Percentiles rank a stretch among this genome's conserved stretches.
Evolutionary conservation across 768 basidiomycete species (phyloP).

Genomic region (Rhizopogon roseolus): DNA sequence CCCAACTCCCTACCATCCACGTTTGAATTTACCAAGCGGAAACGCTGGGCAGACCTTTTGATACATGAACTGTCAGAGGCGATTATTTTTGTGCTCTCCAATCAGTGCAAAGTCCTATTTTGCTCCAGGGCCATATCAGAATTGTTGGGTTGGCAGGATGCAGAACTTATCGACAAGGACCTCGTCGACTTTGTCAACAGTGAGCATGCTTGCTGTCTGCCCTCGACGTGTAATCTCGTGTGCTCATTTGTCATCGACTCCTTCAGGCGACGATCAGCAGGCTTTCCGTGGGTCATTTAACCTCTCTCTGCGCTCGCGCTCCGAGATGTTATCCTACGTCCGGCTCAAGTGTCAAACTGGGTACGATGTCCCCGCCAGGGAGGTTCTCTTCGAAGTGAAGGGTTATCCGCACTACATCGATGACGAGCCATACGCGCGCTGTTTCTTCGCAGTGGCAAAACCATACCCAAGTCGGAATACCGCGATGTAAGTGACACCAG

Average conservation of each 20-base stretch:
- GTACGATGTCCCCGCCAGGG: conserved; percentile 28
- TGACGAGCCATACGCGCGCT: conserved; percentile 39
- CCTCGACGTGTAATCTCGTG: conserved; percentile 3
- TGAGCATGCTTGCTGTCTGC: conserved; percentile 26
- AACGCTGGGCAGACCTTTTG: conserved; percentile 82
- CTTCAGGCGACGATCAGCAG: conserved; percentile 51
- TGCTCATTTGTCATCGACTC: conserved; percentile 3
- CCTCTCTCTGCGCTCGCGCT: conserved; percentile 43
- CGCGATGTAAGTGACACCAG: conserved; percentile 48
- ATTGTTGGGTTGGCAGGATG: conserved; percentile 72
- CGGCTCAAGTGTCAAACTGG: conserved; percentile 51
- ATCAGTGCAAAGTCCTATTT: conserved; percentile 59
- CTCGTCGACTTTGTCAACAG: conserved; percentile 62
- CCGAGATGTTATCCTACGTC: conserved; percentile 53
- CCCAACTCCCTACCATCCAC: conserved; percentile 14
- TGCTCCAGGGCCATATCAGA: conserved; percentile 65
- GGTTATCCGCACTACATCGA: conserved; percentile 53
- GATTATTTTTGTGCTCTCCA: conserved; percentile 63
- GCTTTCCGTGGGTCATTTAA: conserved; percentile 46
- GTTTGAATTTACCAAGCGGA: conserved; percentile 85
- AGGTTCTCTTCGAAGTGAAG: conserved; percentile 67
- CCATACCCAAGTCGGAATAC: conserved; percentile 74
- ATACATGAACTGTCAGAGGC: conserved; percentile 73
- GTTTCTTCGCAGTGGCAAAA: conserved; percentile 71
- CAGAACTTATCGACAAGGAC: conserved; percentile 66